Conservation (phyloP, 176 grass and related monocot genomes). For the Triticum urartu region DNA sequence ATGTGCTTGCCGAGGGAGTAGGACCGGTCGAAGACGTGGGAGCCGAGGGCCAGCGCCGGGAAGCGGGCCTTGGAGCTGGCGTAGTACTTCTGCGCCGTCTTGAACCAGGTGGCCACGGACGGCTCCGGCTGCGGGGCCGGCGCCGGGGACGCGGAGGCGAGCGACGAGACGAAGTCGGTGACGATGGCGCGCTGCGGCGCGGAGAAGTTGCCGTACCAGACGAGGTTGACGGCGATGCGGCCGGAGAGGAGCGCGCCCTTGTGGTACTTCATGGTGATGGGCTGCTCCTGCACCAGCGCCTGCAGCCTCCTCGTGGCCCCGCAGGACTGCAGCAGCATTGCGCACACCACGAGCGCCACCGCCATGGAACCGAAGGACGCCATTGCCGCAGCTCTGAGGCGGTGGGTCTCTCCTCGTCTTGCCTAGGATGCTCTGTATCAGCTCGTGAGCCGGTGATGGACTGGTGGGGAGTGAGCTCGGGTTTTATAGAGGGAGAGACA, state of each 20-base stretch:
- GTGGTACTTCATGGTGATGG: constrained; percentile 75
- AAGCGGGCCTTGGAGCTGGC: constrained; percentile 49
- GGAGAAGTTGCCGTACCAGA: constrained; percentile 86
- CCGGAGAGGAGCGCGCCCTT: constrained; percentile 76
- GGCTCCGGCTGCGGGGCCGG: constrained; percentile 37
- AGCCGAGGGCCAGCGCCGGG: constrained; percentile 25
- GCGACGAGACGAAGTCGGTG: constrained; percentile 70
- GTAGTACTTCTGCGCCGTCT: constrained; percentile 71
- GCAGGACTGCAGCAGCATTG: constrained; percentile 31
- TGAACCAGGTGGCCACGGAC: constrained; percentile 73
- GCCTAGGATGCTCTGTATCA: not conserved
- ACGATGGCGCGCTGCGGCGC: constrained; percentile 58
- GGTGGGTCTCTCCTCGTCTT: not conserved
- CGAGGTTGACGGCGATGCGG: constrained; percentile 59
- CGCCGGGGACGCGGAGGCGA: constrained; percentile 1
- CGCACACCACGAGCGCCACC: not conserved
- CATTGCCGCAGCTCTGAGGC: not conserved
- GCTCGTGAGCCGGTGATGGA: not conserved
- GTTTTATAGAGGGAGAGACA: constrained; percentile 33
- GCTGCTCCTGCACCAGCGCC: constrained; percentile 50
- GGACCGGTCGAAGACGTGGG: constrained; percentile 49
- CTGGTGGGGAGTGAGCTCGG: not conserved
- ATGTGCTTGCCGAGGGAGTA: constrained; percentile 61
- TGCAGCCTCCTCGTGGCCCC: constrained; percentile 35
- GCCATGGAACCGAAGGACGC: not conserved